Evolutionary conservation across 78 protist species (phyloP).

Genomic region (Dictyostelium intermedium): DNA sequence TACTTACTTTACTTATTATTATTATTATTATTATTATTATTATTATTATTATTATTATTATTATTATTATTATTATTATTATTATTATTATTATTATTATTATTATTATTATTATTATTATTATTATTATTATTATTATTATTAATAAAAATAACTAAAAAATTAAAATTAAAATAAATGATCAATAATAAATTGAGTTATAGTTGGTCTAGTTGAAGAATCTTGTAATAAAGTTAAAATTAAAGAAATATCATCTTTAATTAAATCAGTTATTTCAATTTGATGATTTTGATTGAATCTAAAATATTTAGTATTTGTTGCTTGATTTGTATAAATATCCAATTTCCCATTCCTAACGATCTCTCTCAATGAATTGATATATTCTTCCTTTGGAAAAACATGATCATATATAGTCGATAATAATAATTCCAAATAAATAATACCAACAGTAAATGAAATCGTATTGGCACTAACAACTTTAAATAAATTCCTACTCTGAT

Average conservation of each 20-base stretch:
- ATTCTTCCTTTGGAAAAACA: not conserved
- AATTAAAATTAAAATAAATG: not conserved
- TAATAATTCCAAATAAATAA: not conserved
- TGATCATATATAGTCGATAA: not conserved
- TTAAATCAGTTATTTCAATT: not conserved
- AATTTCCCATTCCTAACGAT: not conserved
- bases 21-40: not conserved
- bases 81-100: too few relatives aligned
- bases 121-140: not conserved
- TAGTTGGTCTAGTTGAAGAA: not conserved
- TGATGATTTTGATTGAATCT: not conserved
- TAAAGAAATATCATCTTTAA: not conserved
- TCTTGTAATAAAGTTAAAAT: not conserved
- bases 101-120: not conserved
- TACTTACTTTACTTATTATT: too few relatives aligned
- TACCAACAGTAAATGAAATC: not conserved
- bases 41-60: not conserved
- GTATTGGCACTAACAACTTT: not conserved
- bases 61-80: not conserved
- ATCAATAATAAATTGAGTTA: not conserved
- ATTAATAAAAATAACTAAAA: not conserved
- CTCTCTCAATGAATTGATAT: not conserved
- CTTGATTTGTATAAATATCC: not conserved
- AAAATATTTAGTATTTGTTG: not conserved
- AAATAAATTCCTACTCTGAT: slow-evolving; percentile 4